Evolutionary conservation across 2,329 filamentous ascomycete species (phyloP), one percentile per base, ranked within the genome.

Genomic region (Paracoccidioides lutzii): DNA sequence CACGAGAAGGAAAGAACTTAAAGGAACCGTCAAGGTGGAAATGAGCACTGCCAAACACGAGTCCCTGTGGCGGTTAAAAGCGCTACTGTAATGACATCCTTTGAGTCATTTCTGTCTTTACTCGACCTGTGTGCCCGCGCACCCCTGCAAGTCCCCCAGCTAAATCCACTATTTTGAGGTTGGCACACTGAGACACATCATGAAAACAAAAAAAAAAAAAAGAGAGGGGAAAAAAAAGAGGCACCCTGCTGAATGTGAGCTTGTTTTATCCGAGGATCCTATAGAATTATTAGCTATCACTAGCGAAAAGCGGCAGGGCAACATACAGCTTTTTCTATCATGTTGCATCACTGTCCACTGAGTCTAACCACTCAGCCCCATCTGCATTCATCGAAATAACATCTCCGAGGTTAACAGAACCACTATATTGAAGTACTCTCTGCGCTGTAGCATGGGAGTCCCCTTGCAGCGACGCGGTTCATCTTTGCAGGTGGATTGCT

Each of bases 1-100:
- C 56, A 48, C 53, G 56, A 51, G 49, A 53, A 30, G 56, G 45
- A 30, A 57, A 57, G 45, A 55, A 57, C 40, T 57, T 57, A 22
- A 41, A 58, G 32, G 53, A 37, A 15, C 56, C 56, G 51, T 55
- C 53, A 33, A 57, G 12, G 35, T 57, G 56, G 2, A 57, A 10
- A 55, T 57, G 56, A n/a, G 50, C 15, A 14, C 52, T 43, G 9
- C 56, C 56, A 22, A 57, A n/a, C 38, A 10, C 50, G 45, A 14
- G 53, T 52, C 4, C 53, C 56, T 28, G 30, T 30, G 9, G 15
- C 1, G 6, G 56, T 57, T 30, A 33, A 12, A 10, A 57, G 32
- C 30, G 43, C 53, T 12, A 57, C 56, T 33, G 52, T 57, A 12
- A 58, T 53, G 40, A 55, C 53, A 22, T 55, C 22, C 42, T 58